Conservation (phyloP, 805 yeast genomes). For the Ogataea allantospora region DNA sequence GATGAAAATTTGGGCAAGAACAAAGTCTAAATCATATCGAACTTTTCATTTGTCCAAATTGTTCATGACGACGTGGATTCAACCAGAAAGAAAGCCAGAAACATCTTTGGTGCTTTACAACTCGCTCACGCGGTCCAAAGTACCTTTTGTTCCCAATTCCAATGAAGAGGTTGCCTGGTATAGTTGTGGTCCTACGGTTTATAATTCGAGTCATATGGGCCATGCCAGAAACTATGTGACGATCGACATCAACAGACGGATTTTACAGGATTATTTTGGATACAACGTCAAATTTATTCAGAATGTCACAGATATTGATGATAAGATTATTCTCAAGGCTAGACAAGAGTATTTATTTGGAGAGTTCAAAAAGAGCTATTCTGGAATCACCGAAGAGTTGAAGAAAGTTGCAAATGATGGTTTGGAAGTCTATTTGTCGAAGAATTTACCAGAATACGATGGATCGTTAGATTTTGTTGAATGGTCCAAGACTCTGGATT, state of each 20-base stretch:
- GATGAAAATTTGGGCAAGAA: constrained; percentile 13
- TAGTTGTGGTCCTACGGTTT: constrained; percentile 98
- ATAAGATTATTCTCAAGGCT: constrained; percentile 91
- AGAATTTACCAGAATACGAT: constrained; percentile 51
- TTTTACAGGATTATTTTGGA: constrained; percentile 87
- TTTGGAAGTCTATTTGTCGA: constrained; percentile 47
- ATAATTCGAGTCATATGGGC: constrained; percentile 96
- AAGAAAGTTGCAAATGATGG: constrained; percentile 38
- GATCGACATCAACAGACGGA: constrained; percentile 87
- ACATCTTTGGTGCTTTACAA: constrained; percentile 69
- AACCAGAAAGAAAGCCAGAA: constrained; percentile 22
- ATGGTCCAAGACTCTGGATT: constrained; percentile 55
- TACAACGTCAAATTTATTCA: constrained; percentile 86
- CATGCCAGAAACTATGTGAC: constrained; percentile 97
- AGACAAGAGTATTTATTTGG: constrained; percentile 84
- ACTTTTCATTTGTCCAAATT: constrained; percentile 2
- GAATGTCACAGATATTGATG: constrained; percentile 98
- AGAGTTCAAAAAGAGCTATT: constrained; percentile 41
- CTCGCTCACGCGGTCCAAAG: constrained; percentile 79
- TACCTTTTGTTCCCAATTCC: constrained; percentile 67
- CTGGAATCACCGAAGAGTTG: constrained; percentile 35
- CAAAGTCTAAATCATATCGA: neutral
- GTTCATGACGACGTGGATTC: constrained; percentile 30
- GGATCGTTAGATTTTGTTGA: constrained; percentile 38
- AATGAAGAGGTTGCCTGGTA: constrained; percentile 83